phyloP scores from a whole-genome alignment of 2,329 filamentous ascomycete species.

The Calonectria multiphialidica region DNA sequence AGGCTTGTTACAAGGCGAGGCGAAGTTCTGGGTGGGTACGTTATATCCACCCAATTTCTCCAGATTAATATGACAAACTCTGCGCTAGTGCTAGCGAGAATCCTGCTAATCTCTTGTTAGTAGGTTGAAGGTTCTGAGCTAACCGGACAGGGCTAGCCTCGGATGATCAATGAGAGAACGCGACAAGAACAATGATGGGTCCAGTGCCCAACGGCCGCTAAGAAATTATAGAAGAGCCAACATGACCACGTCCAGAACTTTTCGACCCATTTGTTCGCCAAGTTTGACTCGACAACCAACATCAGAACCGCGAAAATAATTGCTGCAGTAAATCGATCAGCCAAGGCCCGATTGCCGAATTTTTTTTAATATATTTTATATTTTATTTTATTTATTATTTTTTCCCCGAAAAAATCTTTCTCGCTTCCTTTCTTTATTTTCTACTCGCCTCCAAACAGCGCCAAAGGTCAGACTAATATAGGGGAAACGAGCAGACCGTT shows the following conservation, averaged over 20 bases:
- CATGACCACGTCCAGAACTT: not conserved
- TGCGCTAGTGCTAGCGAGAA: not conserved
- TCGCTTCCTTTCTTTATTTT: not conserved
- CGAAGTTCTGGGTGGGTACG: too few relatives aligned
- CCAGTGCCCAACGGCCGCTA: not conserved
- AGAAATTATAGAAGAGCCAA: slow-evolving; percentile 4
- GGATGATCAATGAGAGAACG: not conserved
- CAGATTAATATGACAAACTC: not conserved
- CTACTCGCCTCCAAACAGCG: not conserved
- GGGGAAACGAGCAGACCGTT: not conserved
- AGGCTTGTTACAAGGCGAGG: too few relatives aligned
- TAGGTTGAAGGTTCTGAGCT: not conserved
- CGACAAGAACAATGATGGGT: not conserved
- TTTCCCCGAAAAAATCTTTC: not conserved
- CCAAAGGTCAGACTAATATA: not conserved
- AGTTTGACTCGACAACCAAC: not conserved
- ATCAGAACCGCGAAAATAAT: not conserved
- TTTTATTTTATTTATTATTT: not conserved
- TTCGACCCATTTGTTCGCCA: not conserved
- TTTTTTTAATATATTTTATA: not conserved
- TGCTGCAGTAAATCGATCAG: not conserved
- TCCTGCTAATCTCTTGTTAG: not conserved
- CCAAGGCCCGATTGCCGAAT: not conserved
- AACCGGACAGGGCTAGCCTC: not conserved
- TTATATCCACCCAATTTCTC: too few relatives aligned